phyloP scores from a whole-genome alignment of 768 basidiomycete species.

The Mycena crocata region DNA sequence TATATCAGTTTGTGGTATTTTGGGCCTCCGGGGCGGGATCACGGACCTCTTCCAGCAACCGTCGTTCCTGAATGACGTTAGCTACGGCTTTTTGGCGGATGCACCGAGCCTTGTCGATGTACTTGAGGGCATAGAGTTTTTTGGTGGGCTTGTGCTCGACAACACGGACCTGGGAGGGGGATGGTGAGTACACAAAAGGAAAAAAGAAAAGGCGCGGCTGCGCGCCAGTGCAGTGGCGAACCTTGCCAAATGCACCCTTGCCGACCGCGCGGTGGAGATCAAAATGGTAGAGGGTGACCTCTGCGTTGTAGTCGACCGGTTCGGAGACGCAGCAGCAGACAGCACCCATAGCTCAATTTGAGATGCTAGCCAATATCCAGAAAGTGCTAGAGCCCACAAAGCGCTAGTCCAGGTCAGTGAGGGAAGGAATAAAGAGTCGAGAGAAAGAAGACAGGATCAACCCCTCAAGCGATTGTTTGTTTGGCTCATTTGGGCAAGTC shows the following conservation, averaged over 20 bases:
- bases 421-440: no score
- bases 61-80: constrained; percentile 94
- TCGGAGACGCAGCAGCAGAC: constrained; percentile 68
- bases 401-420: constrained; percentile 38
- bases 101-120: constrained; percentile 96
- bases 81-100: constrained; percentile 92
- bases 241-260: constrained; percentile 99
- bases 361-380: no score
- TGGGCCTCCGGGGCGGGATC: constrained; percentile 14
- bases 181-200: constrained; percentile 17
- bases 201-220: constrained; percentile 27
- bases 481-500: no score
- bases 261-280: constrained; percentile 95
- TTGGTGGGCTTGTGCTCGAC: constrained; percentile 96
- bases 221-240: no score
- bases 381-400: no score
- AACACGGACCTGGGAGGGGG: constrained; percentile 80
- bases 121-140: constrained; percentile 94
- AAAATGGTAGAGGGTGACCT: constrained; percentile 95
- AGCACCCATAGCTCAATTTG: constrained; percentile 65
- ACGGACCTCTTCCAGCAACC: constrained; percentile 89
- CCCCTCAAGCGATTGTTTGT: no score
- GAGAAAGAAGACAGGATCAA: no score
- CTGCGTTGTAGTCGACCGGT: constrained; percentile 87
- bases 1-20: constrained; percentile 1